Base-by-base conservation (phyloP, 176 grass and related monocot genomes). In the Chloris gayana region DNA sequence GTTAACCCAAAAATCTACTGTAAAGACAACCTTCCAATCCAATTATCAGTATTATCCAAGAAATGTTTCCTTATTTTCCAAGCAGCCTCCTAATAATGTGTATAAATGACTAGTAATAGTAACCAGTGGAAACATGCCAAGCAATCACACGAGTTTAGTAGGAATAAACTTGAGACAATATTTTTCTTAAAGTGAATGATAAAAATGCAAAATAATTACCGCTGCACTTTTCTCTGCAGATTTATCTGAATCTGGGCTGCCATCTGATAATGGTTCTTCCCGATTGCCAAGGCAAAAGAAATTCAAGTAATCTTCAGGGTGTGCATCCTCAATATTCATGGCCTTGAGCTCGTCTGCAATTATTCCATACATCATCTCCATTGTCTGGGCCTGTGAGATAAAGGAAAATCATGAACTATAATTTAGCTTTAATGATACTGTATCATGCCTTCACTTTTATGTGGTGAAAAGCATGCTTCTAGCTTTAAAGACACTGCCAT, bases 331-430 rank as follows among this genome's bases (percentile, higher is more conserved):
- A 80, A 82, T 78, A 74, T 93, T 91, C 84, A 85, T 88, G 51
- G 86, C 74, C 84, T 88, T 95, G 72, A 99, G 88, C 82, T 99
- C 92, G n/a, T 88, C 65, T 34, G 82, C 96, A 32, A 99, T 87
- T 76, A 95, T 91, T 70, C 49, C 70, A 74, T 99, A 99, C 96
- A 99, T 99, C 96, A 99, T 91, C 69, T 91, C 88, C 81, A 99
- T 99, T 81, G 96, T 99, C 76, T 99, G 92, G 35, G 82, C 49
- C 96, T 99, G 86, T 54, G 74, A 76, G 64, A 81, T 25, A 32
- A 69, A 83, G 32, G 73, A 4, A 88, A 83, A 60, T 33, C 17
- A 62, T 84, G 80, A 79, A 29, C 8, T 39, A 37, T 27, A 35
- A 69, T 19, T 14, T 33, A 37, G 17, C 53, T 61, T 74, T 14